Base-by-base conservation (phyloP, 2,329 filamentous ascomycete genomes). In the Pyricularia grisea region DNA sequence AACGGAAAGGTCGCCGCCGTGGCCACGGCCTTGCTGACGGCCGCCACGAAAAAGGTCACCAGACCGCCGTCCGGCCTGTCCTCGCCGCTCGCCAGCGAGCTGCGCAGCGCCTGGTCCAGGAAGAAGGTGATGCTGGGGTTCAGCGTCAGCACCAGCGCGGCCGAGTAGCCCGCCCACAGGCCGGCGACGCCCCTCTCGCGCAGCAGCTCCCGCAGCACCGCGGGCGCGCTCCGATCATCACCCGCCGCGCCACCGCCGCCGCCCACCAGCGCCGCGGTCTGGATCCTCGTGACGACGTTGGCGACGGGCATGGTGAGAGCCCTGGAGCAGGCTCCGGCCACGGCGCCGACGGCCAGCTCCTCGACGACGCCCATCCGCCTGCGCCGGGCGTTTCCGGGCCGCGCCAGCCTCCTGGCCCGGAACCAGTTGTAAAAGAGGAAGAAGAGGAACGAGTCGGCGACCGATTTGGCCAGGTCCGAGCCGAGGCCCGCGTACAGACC, bases 91-190 rank as follows among this genome's bases (percentile, higher is more conserved):
- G 58, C 61, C 2, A 55, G 12, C 67, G 20, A 27, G 36, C 61
- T 69, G n/a, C 68, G 67, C 82, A 80, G 9, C 9, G 89, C 80
- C 73, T 92, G 89, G 75, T 96, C 92, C 33, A 97, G 81, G 73
- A 94, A 89, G 76, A 97, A 94, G 0, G 94, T 97, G 72, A 97
- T 85, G 72, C 90, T 90, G 1, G 94, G 93, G 74, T 97, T 97
- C 31, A 97, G 82, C 0, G 93, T 94, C 67, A 97, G 80, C 58
- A 97, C 84, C 70, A 97, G 78, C 27, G 87, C 90, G 1, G 93
- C 92, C 25, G 91, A 92, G 77, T 97, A 97, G 0, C 93, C 93
- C 0, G 92, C 90, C 94, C 93, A 97, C 74, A 97, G 90, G 2
- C 92, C 93, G 64, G 82, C 76, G 11, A 93, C 70, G 0, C 93